These are phyloP conservation scores for Epichloe amarillans DNA, from an alignment of 2,329 filamentous ascomycete species.

Conservation along the genomic window DNA sequence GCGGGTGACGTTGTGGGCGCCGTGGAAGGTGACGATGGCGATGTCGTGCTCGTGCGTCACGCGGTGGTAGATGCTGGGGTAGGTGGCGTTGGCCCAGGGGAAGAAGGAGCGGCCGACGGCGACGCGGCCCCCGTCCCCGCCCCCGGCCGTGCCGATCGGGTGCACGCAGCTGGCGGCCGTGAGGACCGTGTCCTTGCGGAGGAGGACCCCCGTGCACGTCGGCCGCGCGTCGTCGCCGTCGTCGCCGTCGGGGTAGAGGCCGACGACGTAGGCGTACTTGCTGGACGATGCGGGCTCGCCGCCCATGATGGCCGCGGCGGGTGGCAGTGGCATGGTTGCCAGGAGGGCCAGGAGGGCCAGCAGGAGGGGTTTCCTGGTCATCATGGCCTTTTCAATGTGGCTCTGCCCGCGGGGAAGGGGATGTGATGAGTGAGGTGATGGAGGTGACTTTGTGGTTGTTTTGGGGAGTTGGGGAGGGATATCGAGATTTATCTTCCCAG, in stretches of 20 bases:
- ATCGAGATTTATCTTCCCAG: too few relatives aligned
- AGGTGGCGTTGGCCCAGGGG: not conserved
- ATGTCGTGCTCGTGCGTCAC: not conserved
- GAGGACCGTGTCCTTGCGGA: slow-evolving; percentile 1
- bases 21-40: not conserved
- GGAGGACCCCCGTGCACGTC: not conserved
- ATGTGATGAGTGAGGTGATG: too few relatives aligned
- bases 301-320: not conserved
- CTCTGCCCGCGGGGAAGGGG: too few relatives aligned
- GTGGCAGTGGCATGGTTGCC: not conserved
- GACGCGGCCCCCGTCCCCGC: not conserved
- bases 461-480: too few relatives aligned
- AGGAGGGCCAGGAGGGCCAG: too few relatives aligned
- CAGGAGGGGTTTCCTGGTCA: too few relatives aligned
- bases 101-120: not conserved
- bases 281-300: not conserved
- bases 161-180: slow-evolving; percentile 2
- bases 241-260: not conserved
- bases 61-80: not conserved
- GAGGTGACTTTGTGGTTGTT: too few relatives aligned
- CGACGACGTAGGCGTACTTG: slow-evolving; percentile 1
- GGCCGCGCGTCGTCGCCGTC: not conserved
- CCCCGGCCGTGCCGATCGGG: too few relatives aligned
- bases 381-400: too few relatives aligned
- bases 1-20: not conserved